These are phyloP conservation scores for Malania oleifera DNA, from an alignment of 164 flowering plant species.

Conservation along the genomic window DNA sequence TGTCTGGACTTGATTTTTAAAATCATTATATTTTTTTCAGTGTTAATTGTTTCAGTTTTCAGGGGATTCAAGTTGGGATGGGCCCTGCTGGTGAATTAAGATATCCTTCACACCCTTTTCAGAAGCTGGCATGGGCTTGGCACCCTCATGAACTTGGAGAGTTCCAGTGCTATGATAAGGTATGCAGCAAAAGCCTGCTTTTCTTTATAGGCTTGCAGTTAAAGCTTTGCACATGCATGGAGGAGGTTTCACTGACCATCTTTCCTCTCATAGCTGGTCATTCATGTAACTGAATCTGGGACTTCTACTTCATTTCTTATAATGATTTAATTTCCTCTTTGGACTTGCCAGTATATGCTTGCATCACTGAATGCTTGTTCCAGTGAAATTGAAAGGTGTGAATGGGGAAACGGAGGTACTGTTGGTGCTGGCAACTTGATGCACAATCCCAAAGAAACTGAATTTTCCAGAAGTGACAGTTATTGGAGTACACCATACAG, in stretches of 20 bases:
- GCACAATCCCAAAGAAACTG: slow-evolving; percentile 40
- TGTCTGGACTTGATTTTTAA: neutral
- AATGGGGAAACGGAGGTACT: slow-evolving; percentile 63
- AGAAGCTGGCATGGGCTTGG: slow-evolving; percentile 36
- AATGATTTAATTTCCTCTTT: neutral
- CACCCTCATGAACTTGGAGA: slow-evolving; percentile 50
- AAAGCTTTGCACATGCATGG: neutral
- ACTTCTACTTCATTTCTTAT: neutral
- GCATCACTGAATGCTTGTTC: slow-evolving; percentile 58
- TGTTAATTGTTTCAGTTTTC: slow-evolving; percentile 12
- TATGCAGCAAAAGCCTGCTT: slow-evolving; percentile 12
- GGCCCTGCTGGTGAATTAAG: slow-evolving; percentile 81
- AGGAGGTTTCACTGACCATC: neutral
- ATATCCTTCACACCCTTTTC: slow-evolving; percentile 56
- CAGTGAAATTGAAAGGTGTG: slow-evolving; percentile 36
- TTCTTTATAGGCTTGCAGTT: neutral
- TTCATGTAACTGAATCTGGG: neutral
- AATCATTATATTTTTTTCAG: neutral
- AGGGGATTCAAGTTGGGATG: slow-evolving; percentile 76
- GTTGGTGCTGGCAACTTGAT: slow-evolving; percentile 33
- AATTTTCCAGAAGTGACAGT: slow-evolving; percentile 45
- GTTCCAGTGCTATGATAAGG: slow-evolving; percentile 83
- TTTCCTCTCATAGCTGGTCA: neutral
- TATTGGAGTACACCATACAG: slow-evolving; percentile 60
- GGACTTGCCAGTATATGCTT: slow-evolving; percentile 51